Evolutionary conservation across 345 rosid genomes (phyloP), one percentile per base, ranked within the genome.

Genomic region (Lepidium africanum): DNA sequence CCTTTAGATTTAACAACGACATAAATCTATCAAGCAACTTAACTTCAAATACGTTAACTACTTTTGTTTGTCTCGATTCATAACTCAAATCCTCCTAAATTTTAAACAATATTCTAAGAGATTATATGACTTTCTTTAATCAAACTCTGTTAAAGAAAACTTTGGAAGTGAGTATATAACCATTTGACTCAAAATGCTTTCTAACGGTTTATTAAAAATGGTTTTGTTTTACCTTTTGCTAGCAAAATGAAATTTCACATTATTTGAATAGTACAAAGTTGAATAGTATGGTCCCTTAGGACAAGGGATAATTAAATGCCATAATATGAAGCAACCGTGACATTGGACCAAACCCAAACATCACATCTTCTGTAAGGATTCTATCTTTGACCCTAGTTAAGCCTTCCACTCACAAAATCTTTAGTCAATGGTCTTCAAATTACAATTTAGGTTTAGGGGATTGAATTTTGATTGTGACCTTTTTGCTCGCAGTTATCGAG

Each of bases 251-350:
- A 38, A 19, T 47, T 69, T 7, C 33, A 27, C 14, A 58, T 40
- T 48, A 56, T 27, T 55, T 17, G 41, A 59, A 27, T 51, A 12
- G 48, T 53, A 43, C 69, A 48, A 71, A 53, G 63, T 63, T 9
- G 64, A 63, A 71, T 63, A 54, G 48, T 63, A 62, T 43, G 49
- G 15, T 72, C 46, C 70, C 65, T 25, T 27, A n/a, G 45, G 67
- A 69, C 73, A 69, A 71, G 61, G 54, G 43, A 37, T 42, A 46
- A 38, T 59, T 33, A 50, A 76, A 81, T 80, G 81, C 80, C 81
- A 80, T 63, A 15, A 43, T 36, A 46, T 54, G 56, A 87, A 81
- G 89, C 89, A 83, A 87, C 79, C 78, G 66, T 63, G 92, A 87
- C 92, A 37, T 10, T 15, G 48, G 71, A 84, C 86, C 92, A 77